Evolutionary conservation across 1,139 yeast genomes (phyloP), one percentile per base, ranked within the genome.

Genomic region (Yamadazyma friedrichii): DNA sequence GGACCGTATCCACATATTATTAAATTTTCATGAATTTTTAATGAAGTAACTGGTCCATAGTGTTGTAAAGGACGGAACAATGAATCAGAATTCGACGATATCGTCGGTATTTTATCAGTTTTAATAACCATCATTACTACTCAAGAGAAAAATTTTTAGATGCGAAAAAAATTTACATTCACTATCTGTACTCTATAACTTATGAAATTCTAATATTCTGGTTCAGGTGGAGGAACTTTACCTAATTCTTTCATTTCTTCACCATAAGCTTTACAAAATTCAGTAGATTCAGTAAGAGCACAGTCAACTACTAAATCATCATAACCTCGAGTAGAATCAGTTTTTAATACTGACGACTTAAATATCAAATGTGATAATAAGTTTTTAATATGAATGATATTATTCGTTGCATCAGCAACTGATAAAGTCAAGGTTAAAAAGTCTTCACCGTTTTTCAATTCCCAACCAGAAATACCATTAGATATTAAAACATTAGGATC

Each of bases 1-100:
- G 94, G 85, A 0, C 98, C 98, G 49, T 81, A 79, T 0, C 95
- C 96, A 2, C 80, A 83, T n/a, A 80, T 59, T 0, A 87, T 57
- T 25, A 56, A 53, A 4, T 64, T 47, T 2, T 55, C 49, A 32
- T 58, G 50, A 41, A 84, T 75, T 46, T 70, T 73, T 33, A 88
- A 65, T 3, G 84, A 76, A 1, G 94, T 81, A 0, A 87, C 81
- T 0, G 96, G 94, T 0, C 96, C 96, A 55, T 78, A 73, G 52
- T 84, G 89, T n/a, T 43, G 33, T 22, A 62, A 41, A 3, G 59
- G 52, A 6, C 38, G 38, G 27, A 67, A 51, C 27, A 33, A 17
- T 5, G 42, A 50, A 46, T 65, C 70, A 36, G 51, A 42, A 22
- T 49, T 44, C 2, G 58, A 52, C 13, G 58, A 49, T 31, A 51